These are phyloP conservation scores for Coemansia nantahalensis DNA, from an alignment of 192 early-diverging fungal genomes.

Conservation along the genomic window DNA sequence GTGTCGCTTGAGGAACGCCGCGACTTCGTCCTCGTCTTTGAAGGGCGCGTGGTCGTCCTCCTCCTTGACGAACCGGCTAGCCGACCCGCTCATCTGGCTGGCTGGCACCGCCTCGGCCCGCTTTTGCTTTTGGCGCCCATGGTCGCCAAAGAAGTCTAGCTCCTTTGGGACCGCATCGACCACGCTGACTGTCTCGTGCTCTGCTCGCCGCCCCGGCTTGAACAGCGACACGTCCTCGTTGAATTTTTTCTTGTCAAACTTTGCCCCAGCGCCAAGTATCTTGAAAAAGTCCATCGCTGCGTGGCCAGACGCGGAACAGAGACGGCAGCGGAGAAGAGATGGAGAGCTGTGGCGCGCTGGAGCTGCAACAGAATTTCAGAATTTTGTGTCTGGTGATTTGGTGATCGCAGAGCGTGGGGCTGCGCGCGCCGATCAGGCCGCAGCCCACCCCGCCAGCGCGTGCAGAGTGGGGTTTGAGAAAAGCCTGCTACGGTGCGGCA, in stretches of 20 bases:
- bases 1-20: constrained; percentile 71
- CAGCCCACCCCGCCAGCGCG: too few species aligned
- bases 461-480: too few species aligned
- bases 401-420: too few species aligned
- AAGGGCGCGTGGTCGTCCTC: constrained; percentile 48
- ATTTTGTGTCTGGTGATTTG: too few species aligned
- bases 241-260: constrained; percentile 83
- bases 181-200: constrained; percentile 6
- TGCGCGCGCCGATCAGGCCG: too few species aligned
- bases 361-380: too few species aligned
- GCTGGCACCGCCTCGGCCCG: constrained; percentile 19
- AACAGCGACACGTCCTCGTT: constrained; percentile 78
- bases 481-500: too few species aligned
- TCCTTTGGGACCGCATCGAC: constrained; percentile 43
- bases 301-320: too few species aligned
- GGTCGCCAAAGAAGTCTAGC: constrained; percentile 42
- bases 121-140: constrained; percentile 10
- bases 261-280: constrained; percentile 80
- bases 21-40: constrained; percentile 29
- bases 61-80: constrained; percentile 31
- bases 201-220: constrained; percentile 28
- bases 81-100: constrained; percentile 42
- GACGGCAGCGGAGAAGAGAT: too few species aligned
- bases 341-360: too few species aligned
- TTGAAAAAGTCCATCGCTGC: constrained; percentile 77